Evolutionary conservation across 2,329 filamentous ascomycete species (phyloP).

Genomic region (Lachnellula occidentalis): DNA sequence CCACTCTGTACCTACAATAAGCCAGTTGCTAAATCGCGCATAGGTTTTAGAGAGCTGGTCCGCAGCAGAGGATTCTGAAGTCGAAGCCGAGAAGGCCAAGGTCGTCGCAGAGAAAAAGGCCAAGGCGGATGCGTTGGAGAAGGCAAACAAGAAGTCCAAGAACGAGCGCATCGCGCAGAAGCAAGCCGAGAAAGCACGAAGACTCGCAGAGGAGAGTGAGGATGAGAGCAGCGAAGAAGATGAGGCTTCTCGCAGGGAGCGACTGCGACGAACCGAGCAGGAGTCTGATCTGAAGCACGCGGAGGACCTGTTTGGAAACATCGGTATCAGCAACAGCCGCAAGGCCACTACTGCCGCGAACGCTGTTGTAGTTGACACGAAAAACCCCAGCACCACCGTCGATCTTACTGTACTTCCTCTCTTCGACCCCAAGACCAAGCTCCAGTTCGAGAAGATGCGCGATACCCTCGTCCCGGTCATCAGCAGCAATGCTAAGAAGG

Average conservation of each 20-base stretch:
- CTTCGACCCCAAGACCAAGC: slow-evolving; percentile 85
- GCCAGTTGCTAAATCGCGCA: slow-evolving; percentile 43
- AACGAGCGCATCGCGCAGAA: slow-evolving; percentile 78
- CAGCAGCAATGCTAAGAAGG: slow-evolving; percentile 70
- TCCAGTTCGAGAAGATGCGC: slow-evolving; percentile 76
- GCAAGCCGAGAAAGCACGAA: slow-evolving; percentile 52
- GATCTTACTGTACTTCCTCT: slow-evolving; percentile 75
- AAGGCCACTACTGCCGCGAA: slow-evolving; percentile 61
- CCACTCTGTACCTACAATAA: neutral
- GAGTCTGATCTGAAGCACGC: slow-evolving; percentile 86
- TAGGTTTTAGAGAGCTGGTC: slow-evolving; percentile 87
- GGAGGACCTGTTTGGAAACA: slow-evolving; percentile 79
- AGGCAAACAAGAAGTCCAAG: slow-evolving; percentile 87
- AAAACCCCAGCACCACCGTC: slow-evolving; percentile 71
- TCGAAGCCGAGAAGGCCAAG: slow-evolving; percentile 89
- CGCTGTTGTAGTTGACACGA: slow-evolving; percentile 62
- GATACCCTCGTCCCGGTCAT: slow-evolving; percentile 76
- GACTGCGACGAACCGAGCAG: slow-evolving; percentile 74
- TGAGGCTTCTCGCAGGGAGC: slow-evolving; percentile 67
- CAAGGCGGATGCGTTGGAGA: slow-evolving; percentile 82
- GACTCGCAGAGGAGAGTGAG: slow-evolving; percentile 50
- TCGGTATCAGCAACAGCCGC: slow-evolving; percentile 60
- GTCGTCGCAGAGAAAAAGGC: slow-evolving; percentile 82
- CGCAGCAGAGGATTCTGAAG: slow-evolving; percentile 92
- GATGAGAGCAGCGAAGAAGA: slow-evolving; percentile 60